Evolutionary conservation across 2,329 filamentous ascomycete genomes (phyloP), one percentile per base, ranked within the genome.

Genomic region (Graphiopsis chlorocephala): DNA sequence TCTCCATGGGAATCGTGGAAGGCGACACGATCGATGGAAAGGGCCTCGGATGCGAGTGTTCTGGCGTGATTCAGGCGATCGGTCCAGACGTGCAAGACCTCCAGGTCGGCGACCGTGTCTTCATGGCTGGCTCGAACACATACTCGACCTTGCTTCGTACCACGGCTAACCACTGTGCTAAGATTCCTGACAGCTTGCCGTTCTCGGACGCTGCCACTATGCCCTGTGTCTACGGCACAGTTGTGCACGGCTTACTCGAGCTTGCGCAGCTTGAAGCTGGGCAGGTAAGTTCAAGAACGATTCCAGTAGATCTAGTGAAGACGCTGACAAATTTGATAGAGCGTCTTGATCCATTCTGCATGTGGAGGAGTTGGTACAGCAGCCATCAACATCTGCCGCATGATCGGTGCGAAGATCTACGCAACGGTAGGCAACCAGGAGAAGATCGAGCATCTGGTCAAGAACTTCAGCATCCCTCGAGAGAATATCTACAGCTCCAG

Each of bases 301-400:
- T 35, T 17, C 33, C 14, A 17, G 3, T 35, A 15, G 33, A 8
- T 35, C 14, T 15, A 35, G 12, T 15, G 33, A 15, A 5, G 33
- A 35, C 14, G 3, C 33, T 35, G 14, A 35, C 33, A 35, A 8
- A 3, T 35, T 4, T 17, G 12, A 6, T 8, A 35, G 58, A 72
- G 64, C n/a, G 68, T 79, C 15, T 68, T 79, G 20, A 75, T 78
- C 26, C 74, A 77, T 53, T 68, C 71, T 11, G 75, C 70, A 8
- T 68, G 69, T 20, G 74, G 73, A 11, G 72, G 69, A 29, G 69
- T 76, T 38, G 75, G 75, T 2, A 71, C 75, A 45, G 72, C 71
- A 15, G 71, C 70, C n/a, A 29, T 56, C 52, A 20, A 56, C 12
- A 23, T 56, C 10, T 25, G 23, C 52, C 15, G 26, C n/a, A 31